Percentiles rank a stretch among this genome's conserved stretches.
These are phyloP conservation scores for Paramecium primaurelia DNA, from an alignment of 73 alveolate genomes.

Conservation along the genomic window DNA sequence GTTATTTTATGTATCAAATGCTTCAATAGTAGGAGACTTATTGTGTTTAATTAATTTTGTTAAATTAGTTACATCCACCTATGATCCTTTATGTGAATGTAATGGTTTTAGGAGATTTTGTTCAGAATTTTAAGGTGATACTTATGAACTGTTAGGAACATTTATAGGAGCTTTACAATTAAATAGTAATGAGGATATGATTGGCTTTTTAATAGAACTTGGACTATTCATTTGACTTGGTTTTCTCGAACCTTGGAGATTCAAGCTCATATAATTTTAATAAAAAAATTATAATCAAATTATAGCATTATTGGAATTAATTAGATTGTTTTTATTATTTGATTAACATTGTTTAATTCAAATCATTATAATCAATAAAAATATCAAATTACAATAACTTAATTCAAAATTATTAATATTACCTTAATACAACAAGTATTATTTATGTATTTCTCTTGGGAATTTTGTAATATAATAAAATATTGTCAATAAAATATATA, in stretches of 20 bases:
- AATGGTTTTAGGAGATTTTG: constrained; percentile 9
- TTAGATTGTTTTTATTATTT: not conserved
- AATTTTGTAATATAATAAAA: not conserved
- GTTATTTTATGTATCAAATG: not conserved
- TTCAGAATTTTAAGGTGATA: constrained; percentile 24
- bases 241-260: not conserved
- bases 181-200: not conserved
- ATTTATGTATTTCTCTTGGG: not conserved
- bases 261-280: not conserved
- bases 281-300: not conserved
- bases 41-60: not conserved
- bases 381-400: not conserved
- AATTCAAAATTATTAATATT: not conserved
- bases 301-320: not conserved
- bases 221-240: not conserved
- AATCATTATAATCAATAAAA: not conserved
- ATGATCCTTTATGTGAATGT: constrained; percentile 44
- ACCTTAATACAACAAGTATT: not conserved
- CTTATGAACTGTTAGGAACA: constrained; percentile 28
- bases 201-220: not conserved
- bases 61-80: constrained; percentile 16
- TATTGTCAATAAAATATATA: not conserved
- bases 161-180: constrained; percentile 18
- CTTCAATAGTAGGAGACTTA: constrained; percentile 23
- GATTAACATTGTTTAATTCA: not conserved